Percentiles rank a stretch among this genome's conserved stretches.
Conservation (phyloP, 2,329 filamentous ascomycete species). For the Beauveria bassiana region DNA sequence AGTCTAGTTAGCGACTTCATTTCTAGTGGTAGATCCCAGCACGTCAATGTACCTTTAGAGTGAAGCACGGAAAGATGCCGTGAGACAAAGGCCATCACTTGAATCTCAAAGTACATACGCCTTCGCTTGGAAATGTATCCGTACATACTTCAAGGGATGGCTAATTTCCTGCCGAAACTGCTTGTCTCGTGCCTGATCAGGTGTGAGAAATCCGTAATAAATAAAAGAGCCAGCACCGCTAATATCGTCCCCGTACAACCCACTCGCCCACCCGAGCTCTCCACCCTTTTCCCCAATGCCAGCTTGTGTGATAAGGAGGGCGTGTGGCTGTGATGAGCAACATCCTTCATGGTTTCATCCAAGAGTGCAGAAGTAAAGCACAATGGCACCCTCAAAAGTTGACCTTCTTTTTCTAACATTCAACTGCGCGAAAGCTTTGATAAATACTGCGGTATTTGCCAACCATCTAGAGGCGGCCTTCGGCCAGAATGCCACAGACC, state of each 20-base stretch:
- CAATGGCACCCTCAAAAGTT: constrained; percentile 41
- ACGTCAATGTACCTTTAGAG: no score
- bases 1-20: no score
- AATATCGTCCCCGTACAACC: neutral
- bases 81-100: no score
- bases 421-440: constrained; percentile 70
- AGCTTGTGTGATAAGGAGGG: neutral
- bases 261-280: neutral
- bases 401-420: constrained; percentile 77
- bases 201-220: no score
- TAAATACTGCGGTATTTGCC: constrained; percentile 65
- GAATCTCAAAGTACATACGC: no score
- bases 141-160: no score
- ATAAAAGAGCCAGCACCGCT: no score
- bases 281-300: neutral
- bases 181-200: no score
- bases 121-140: no score
- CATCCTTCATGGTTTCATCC: neutral
- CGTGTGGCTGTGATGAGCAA: neutral
- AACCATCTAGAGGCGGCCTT: constrained; percentile 59
- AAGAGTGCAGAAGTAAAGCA: neutral
- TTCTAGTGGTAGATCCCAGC: no score
- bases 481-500: constrained; percentile 33
- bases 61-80: no score
- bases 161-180: no score